Conservation (phyloP, 345 rosid species). For the Schrenkiella parvula region DNA sequence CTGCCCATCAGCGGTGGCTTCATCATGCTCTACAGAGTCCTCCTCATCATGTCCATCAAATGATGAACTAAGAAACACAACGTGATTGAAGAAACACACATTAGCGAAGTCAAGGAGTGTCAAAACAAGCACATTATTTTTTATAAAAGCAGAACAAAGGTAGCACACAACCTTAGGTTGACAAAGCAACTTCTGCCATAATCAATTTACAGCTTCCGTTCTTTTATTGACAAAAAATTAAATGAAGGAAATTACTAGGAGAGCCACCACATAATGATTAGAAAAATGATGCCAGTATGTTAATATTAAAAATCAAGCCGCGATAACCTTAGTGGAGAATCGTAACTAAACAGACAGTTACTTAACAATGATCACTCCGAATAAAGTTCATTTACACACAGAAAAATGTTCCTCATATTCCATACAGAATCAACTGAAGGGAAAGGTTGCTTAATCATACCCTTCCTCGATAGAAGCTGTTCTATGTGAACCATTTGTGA, state of each 20-base stretch:
- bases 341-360: slow-evolving; percentile 1
- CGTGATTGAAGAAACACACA: slow-evolving; percentile 5
- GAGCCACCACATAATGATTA: slow-evolving; percentile 5
- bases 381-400: not conserved
- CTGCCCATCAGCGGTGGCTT: slow-evolving; percentile 48
- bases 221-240: not conserved
- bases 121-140: not conserved
- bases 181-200: slow-evolving; percentile 19
- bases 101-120: not conserved
- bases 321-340: slow-evolving; percentile 1
- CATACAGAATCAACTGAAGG: slow-evolving; percentile 17
- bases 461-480: slow-evolving; percentile 68
- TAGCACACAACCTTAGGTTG: slow-evolving; percentile 6
- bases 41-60: slow-evolving; percentile 86
- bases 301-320: not conserved
- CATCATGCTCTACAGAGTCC: slow-evolving; percentile 60
- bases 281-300: not conserved
- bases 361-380: slow-evolving; percentile 5
- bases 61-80: slow-evolving; percentile 56
- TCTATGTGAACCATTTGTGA: slow-evolving; percentile 64
- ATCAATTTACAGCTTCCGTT: slow-evolving; percentile 5
- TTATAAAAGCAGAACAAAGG: not conserved
- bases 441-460: slow-evolving; percentile 38
- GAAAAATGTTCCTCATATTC: slow-evolving; percentile 1
- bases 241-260: not conserved